These are phyloP conservation scores for Rehmannia glutinosa DNA, from an alignment of 257 asterid genomes.

Conservation along the genomic window DNA sequence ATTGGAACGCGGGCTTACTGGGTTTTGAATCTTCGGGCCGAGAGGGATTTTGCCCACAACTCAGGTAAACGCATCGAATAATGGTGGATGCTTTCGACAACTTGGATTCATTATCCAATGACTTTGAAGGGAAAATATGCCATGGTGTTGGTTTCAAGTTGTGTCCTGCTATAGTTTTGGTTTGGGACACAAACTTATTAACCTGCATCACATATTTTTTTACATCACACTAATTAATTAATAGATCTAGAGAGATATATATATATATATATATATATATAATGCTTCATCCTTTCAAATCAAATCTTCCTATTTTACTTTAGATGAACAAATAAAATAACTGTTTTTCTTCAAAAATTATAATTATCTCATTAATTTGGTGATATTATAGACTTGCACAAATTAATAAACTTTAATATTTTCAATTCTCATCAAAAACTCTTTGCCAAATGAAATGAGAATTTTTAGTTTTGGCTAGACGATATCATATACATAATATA, in stretches of 20 bases:
- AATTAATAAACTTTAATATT: too few species aligned
- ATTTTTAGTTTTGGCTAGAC: too few species aligned
- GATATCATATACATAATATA: too few species aligned
- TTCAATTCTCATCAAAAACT: too few species aligned
- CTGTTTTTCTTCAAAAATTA: too few species aligned
- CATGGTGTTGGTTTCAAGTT: slow-evolving; percentile 76
- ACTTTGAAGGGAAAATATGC: slow-evolving; percentile 53
- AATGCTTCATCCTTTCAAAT: neutral
- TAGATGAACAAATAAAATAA: too few species aligned
- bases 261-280: neutral
- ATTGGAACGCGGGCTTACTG: neutral
- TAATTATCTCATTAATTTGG: too few species aligned
- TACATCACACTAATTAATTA: neutral
- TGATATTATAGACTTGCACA: too few species aligned
- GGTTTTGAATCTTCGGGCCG: neutral
- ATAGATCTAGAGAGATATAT: neutral
- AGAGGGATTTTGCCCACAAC: slow-evolving; percentile 27
- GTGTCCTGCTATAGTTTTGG: slow-evolving; percentile 67
- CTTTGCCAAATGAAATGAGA: too few species aligned
- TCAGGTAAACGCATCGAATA: slow-evolving; percentile 48
- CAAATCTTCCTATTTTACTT: neutral
- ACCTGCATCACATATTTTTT: slow-evolving; percentile 25
- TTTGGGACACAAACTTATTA: slow-evolving; percentile 37
- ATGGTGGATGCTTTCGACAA: slow-evolving; percentile 47
- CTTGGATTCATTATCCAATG: slow-evolving; percentile 34